phyloP scores from a whole-genome alignment of 257 asterid genomes.

The Hygrophila difformis region DNA sequence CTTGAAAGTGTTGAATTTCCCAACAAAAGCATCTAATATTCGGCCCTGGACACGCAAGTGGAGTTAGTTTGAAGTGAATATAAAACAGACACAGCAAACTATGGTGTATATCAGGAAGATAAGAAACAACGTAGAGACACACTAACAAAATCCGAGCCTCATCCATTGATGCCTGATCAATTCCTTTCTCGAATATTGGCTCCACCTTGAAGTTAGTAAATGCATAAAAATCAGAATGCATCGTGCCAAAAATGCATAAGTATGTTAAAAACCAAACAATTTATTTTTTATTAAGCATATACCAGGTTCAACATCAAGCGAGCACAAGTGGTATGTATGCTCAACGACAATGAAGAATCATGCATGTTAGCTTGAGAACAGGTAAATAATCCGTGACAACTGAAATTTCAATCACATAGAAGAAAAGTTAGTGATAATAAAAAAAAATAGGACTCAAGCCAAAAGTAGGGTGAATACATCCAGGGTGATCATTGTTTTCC shows the following conservation, averaged over 20 bases:
- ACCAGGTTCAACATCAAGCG: slow-evolving; percentile 99
- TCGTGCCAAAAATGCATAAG: neutral
- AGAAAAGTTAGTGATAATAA: too few relatives aligned
- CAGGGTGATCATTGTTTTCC: neutral
- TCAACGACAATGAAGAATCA: slow-evolving; percentile 88
- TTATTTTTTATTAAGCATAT: slow-evolving; percentile 19
- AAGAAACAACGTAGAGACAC: slow-evolving; percentile 12
- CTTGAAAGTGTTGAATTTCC: slow-evolving; percentile 93
- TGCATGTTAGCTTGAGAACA: slow-evolving; percentile 99
- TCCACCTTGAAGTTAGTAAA: slow-evolving; percentile 57
- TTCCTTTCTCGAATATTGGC: slow-evolving; percentile 97
- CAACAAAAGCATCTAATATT: slow-evolving; percentile 97
- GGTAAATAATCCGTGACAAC: slow-evolving; percentile 93
- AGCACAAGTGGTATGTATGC: slow-evolving; percentile 98
- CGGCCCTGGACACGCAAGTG: slow-evolving; percentile 61
- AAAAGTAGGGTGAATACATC: slow-evolving; percentile 4
- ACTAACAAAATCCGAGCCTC: slow-evolving; percentile 93
- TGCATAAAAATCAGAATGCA: slow-evolving; percentile 14
- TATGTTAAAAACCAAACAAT: slow-evolving; percentile 1
- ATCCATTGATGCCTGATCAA: slow-evolving; percentile 92
- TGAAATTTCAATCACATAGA: too few relatives aligned
- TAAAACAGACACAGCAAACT: neutral
- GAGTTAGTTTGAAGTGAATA: slow-evolving; percentile 11
- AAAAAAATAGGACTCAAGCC: slow-evolving; percentile 15
- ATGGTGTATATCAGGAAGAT: slow-evolving; percentile 2